These are phyloP conservation scores for Nannochloropsis gaditana DNA, from an alignment of 108 stramenopile species.

Conservation along the genomic window DNA sequence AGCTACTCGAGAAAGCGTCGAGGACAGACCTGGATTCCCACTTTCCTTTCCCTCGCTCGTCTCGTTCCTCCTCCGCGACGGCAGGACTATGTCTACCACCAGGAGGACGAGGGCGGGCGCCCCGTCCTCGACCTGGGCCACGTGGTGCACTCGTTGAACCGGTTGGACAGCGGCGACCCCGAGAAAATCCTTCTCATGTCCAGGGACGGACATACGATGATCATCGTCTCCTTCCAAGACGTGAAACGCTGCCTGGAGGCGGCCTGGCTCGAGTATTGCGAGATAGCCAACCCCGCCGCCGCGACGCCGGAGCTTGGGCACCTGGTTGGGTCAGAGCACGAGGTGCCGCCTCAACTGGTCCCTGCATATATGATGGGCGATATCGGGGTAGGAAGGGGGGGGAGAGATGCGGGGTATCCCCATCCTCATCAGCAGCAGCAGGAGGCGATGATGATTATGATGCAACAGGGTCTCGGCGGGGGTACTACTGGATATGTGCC, in stretches of 20 bases:
- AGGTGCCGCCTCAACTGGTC: background rate
- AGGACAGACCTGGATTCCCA: background rate
- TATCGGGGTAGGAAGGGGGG: background rate
- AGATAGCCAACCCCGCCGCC: background rate
- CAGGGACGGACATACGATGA: slow-evolving; percentile 72
- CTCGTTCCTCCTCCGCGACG: background rate
- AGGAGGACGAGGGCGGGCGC: slow-evolving; percentile 75
- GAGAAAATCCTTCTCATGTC: slow-evolving; percentile 78
- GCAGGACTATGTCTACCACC: slow-evolving; percentile 64
- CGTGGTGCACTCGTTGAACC: slow-evolving; percentile 73
- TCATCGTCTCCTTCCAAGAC: slow-evolving; percentile 81
- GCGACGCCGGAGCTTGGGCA: background rate
- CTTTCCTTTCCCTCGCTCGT: background rate
- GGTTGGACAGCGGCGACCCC: slow-evolving; percentile 74
- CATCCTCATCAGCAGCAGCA: background rate
- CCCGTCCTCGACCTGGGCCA: slow-evolving; percentile 89
- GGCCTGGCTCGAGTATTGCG: slow-evolving; percentile 24
- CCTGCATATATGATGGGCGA: background rate
- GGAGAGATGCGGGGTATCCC: background rate
- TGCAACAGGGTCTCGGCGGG: background rate
- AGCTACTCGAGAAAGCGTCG: background rate
- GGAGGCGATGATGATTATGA: background rate
- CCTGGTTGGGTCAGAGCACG: background rate
- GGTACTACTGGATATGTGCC: background rate
- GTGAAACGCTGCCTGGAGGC: slow-evolving; percentile 59